Evolutionary conservation across 2,329 filamentous ascomycete genomes (phyloP), one percentile per base, ranked within the genome.

Genomic region (Cercospora sp.): DNA sequence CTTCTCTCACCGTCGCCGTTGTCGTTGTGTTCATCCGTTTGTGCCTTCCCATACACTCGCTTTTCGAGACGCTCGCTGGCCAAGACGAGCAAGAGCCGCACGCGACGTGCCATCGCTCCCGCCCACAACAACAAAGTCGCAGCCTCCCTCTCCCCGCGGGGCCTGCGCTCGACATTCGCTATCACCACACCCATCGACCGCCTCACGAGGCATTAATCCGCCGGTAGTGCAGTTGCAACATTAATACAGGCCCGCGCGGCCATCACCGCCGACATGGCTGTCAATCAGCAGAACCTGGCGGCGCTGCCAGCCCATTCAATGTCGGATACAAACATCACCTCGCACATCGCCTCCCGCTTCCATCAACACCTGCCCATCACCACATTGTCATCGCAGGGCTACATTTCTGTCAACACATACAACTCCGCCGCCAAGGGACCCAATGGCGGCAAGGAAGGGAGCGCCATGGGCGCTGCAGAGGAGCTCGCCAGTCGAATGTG

Each of bases 391-490:
- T 97, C 93, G 0, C 94, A 98, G 78, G 95, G 91, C 60, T 86
- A 98, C 74, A 90, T 99, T 77, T 91, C 92, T 63, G 84, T 99
- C 72, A 99, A 99, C 83, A 99, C 94, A 20, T 98, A 97, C 79
- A 94, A 92, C 10, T 92, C 92, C 10, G 94, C 94, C 0, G 87
- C 90, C 64, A 94, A 93, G 77, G 94, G 94, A 23, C 88, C 91
- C 3, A 93, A 97, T 91, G 94, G 94, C 73, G 90, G 88, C 68
- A 95, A 93, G 77, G 92, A 96, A 74, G 94, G 94, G 40, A 97
- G 93, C 82, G 93, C 93, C 71, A 93, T 94, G 87, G 93, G 90
- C 66, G 94, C 93, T 77, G 93, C 93, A 36, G 94, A 98, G 80
- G 94, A 97, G 75, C 86, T 99, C 77, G 95, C 95, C 23, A 89